phyloP scores from a whole-genome alignment of 192 early-diverging fungal species.

The Anaeromyces robustus region DNA sequence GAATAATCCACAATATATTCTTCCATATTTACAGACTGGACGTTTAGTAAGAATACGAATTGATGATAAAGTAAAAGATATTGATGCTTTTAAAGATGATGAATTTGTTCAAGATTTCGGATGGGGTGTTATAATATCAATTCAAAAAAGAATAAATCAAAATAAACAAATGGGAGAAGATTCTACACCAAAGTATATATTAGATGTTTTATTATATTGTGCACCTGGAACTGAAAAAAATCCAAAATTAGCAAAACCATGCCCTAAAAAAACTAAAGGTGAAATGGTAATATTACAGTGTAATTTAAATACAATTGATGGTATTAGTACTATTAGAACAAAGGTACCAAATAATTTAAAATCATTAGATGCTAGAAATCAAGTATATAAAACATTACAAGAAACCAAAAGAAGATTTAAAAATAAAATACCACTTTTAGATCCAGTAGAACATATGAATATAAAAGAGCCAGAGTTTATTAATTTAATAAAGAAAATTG shows the following conservation, averaged over 20 bases:
- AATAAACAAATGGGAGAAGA: constrained; percentile 4
- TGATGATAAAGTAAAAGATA: constrained; percentile 16
- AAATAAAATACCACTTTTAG: constrained; percentile 8
- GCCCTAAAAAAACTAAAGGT: constrained; percentile 27
- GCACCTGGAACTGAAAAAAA: constrained; percentile 28
- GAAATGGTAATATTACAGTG: constrained; percentile 65
- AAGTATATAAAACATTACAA: constrained; percentile 44
- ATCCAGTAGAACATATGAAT: background rate
- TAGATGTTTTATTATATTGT: constrained; percentile 78
- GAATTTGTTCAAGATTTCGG: constrained; percentile 63
- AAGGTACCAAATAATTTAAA: constrained; percentile 56
- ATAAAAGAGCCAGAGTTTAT: constrained; percentile 27
- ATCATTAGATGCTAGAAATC: constrained; percentile 27
- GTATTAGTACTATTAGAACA: constrained; percentile 57
- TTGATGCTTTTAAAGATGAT: background rate
- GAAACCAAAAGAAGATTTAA: constrained; percentile 27
- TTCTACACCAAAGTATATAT: constrained; percentile 41
- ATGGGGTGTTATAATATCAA: constrained; percentile 77
- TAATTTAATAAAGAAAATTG: constrained; percentile 55
- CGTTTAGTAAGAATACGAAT: constrained; percentile 45
- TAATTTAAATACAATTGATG: constrained; percentile 51
- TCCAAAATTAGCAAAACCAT: constrained; percentile 23
- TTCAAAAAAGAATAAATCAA: constrained; percentile 33
- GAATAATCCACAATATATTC: constrained; percentile 60
- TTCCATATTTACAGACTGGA: constrained; percentile 76